A percentile compares a stretch with the other conserved stretches of the same genome.
Evolutionary conservation across 176 grass and related monocot genomes (phyloP).

Genomic region (Phoenix roebelenii): DNA sequence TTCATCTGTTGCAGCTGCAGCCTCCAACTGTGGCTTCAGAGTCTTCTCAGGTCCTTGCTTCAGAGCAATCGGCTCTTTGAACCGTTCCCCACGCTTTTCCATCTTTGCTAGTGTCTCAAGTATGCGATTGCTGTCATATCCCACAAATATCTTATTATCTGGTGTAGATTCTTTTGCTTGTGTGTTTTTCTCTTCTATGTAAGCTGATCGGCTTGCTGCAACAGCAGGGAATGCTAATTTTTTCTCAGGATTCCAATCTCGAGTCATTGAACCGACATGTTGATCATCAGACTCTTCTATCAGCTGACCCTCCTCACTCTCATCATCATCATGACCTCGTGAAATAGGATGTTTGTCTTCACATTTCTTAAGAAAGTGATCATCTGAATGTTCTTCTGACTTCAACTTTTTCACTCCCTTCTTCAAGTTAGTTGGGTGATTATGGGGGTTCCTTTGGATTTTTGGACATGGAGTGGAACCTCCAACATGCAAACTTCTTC

Average conservation of each 20-base stretch:
- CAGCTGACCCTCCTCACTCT: conserved; percentile 67
- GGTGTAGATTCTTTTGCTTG: conserved; percentile 17
- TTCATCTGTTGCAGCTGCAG: conserved; percentile 25
- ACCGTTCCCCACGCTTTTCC: conserved; percentile 73
- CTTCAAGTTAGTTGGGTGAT: conserved; percentile 15
- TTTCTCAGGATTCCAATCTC: conserved; percentile 22
- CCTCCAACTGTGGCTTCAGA: conserved; percentile 11
- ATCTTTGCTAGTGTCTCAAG: conserved; percentile 64
- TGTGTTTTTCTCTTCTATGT: conserved; percentile 5
- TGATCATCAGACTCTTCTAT: conserved; percentile 30
- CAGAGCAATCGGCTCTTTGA: conserved; percentile 38
- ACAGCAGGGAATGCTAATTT: conserved; percentile 23
- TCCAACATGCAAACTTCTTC: not conserved
- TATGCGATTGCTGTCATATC: conserved; percentile 32
- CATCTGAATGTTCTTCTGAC: not conserved
- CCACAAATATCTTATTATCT: conserved; percentile 15
- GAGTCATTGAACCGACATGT: conserved; percentile 11
- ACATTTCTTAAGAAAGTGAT: conserved; percentile 1
- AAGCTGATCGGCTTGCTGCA: conserved; percentile 18
- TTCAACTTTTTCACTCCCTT: conserved; percentile 4
- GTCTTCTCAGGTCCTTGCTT: conserved; percentile 24
- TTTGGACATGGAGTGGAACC: not conserved
- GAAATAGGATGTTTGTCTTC: not conserved
- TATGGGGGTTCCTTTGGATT: not conserved
- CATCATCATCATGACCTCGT: conserved; percentile 29